Conservation (phyloP, 2,329 filamentous ascomycete species). For the Penicillium sp. region DNA sequence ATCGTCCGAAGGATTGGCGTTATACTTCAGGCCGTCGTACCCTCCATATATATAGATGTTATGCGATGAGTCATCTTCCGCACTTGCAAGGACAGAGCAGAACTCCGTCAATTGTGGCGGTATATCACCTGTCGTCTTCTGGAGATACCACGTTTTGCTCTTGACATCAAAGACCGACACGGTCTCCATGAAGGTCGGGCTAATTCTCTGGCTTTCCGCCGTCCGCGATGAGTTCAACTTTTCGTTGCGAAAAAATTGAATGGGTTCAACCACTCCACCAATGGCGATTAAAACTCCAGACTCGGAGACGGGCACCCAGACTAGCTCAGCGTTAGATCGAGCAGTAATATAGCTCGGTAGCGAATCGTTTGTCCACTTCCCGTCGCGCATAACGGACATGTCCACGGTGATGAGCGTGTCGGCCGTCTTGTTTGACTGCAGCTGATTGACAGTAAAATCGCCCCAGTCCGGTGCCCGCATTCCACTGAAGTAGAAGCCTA, state of each 20-base stretch:
- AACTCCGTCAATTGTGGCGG: constrained; percentile 39
- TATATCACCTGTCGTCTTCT: constrained; percentile 42
- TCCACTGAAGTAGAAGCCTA: constrained; percentile 70
- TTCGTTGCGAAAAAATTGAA: constrained; percentile 13
- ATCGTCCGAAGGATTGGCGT: constrained; percentile 42
- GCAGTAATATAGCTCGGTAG: constrained; percentile 52
- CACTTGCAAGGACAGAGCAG: constrained; percentile 43
- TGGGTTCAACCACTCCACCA: constrained; percentile 37
- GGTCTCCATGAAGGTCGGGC: constrained; percentile 39
- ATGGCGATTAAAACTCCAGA: constrained; percentile 41
- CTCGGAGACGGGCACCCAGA: constrained; percentile 55
- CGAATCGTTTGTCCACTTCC: constrained; percentile 59
- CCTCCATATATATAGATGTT: constrained; percentile 55
- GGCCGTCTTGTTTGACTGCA: constrained; percentile 47
- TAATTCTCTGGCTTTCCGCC: constrained; percentile 12
- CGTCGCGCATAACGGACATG: constrained; percentile 52
- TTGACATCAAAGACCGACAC: constrained; percentile 41
- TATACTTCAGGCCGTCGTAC: constrained; percentile 34
- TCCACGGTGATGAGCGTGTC: constrained; percentile 62
- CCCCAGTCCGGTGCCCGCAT: constrained; percentile 54
- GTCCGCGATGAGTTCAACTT: constrained; percentile 9
- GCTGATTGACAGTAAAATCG: constrained; percentile 44
- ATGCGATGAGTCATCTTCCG: constrained; percentile 42
- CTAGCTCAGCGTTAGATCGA: constrained; percentile 63
- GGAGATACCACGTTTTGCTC: constrained; percentile 39